Conservation (phyloP, 2,329 filamentous ascomycete species). For the Didymellaceae sp. region DNA sequence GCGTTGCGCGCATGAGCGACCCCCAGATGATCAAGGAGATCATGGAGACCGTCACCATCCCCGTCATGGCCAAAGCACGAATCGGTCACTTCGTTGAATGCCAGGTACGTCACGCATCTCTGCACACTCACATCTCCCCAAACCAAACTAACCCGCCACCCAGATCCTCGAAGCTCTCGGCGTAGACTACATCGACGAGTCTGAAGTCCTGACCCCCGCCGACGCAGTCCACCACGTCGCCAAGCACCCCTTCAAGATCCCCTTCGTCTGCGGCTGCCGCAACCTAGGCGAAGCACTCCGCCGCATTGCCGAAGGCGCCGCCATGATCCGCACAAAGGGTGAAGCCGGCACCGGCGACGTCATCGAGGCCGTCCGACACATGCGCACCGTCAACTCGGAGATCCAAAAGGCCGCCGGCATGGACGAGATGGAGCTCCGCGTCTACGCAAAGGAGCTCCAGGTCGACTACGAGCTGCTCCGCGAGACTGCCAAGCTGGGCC, state of each 20-base stretch:
- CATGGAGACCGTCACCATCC: slow-evolving; percentile 92
- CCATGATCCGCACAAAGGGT: slow-evolving; percentile 99
- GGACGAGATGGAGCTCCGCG: slow-evolving; percentile 74
- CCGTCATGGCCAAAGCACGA: slow-evolving; percentile 98
- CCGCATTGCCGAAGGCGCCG: slow-evolving; percentile 89
- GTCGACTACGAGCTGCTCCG: slow-evolving; percentile 79
- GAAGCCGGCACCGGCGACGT: slow-evolving; percentile 98
- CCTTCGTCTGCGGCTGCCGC: slow-evolving; percentile 96
- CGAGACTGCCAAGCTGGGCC: slow-evolving; percentile 84
- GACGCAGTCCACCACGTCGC: slow-evolving; percentile 91
- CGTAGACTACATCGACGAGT: slow-evolving; percentile 98
- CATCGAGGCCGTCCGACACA: slow-evolving; percentile 94
- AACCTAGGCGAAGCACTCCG: slow-evolving; percentile 93
- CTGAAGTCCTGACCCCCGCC: slow-evolving; percentile 94
- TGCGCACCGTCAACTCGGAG: slow-evolving; percentile 85
- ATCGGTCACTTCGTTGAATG: slow-evolving; percentile 99
- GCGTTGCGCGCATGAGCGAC: slow-evolving; percentile 96
- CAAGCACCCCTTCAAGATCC: slow-evolving; percentile 80
- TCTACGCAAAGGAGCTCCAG: slow-evolving; percentile 81
- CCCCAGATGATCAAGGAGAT: slow-evolving; percentile 94
- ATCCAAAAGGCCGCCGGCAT: slow-evolving; percentile 74
- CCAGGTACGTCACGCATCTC: slow-evolving; percentile 61
- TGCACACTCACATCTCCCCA: background rate
- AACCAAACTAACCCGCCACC: background rate
- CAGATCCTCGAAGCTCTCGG: slow-evolving; percentile 93